A percentile compares a stretch with the other conserved stretches of the same genome.
Evolutionary conservation across 1,284 basidiomycete species (phyloP).

Genomic region (Moniliophthora roreri): DNA sequence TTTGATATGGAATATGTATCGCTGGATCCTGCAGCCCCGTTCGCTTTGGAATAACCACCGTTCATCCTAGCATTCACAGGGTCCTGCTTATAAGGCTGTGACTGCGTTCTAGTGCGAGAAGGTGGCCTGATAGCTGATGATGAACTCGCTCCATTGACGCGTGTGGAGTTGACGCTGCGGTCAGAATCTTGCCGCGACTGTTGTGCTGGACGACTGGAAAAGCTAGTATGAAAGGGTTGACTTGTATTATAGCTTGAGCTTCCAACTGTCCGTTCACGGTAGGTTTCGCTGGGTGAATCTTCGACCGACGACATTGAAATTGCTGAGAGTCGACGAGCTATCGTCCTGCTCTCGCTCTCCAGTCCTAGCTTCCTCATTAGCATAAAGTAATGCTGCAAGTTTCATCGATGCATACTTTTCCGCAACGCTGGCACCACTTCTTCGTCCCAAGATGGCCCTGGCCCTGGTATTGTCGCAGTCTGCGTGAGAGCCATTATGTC

Average conservation of each 20-base stretch:
- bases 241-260: background rate
- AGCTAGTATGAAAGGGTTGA: background rate
- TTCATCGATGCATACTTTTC: constrained; percentile 49
- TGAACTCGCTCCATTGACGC: constrained; percentile 2
- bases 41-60: background rate
- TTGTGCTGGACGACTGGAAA: background rate
- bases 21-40: background rate
- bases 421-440: constrained; percentile 69
- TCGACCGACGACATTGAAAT: constrained; percentile 60
- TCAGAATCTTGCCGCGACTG: constrained; percentile 1
- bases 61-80: background rate
- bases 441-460: constrained; percentile 67
- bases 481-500: constrained; percentile 48
- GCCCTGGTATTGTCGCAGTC: constrained; percentile 41
- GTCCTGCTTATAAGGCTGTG: background rate
- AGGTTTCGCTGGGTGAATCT: constrained; percentile 27
- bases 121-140: background rate
- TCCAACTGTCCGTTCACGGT: background rate
- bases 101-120: constrained; percentile 2
- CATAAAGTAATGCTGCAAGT: constrained; percentile 7
- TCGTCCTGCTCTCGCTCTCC: constrained; percentile 67
- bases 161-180: constrained; percentile 2
- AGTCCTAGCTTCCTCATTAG: constrained; percentile 47
- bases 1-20: constrained; percentile 2
- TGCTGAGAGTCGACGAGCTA: constrained; percentile 72